Evolutionary conservation across 495 filamentous ascomycete species (phyloP).

Genomic region (Xylaria acuta): DNA sequence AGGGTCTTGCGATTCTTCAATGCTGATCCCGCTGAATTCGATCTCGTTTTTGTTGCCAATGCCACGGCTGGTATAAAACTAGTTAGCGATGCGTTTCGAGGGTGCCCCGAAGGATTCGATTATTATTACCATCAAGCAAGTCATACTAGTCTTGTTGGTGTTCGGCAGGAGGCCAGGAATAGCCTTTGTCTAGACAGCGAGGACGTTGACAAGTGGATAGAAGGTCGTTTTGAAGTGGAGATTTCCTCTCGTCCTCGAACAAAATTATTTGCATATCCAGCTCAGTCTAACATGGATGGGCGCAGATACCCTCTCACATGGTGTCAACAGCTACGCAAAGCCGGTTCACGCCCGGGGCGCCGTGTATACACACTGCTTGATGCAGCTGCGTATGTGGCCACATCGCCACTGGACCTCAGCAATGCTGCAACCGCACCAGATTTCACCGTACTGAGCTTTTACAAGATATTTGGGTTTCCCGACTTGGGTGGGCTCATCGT

Average conservation of each 20-base stretch:
- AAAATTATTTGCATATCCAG: conserved; percentile 81
- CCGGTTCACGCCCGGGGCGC: conserved; percentile 6
- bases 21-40: conserved; percentile 82
- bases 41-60: conserved; percentile 91
- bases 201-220: conserved; percentile 74
- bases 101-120: conserved; percentile 69
- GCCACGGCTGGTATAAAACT: conserved; percentile 91
- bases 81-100: conserved; percentile 75
- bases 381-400: conserved; percentile 83
- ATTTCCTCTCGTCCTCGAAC: conserved; percentile 28
- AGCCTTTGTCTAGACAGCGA: conserved; percentile 72
- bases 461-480: conserved; percentile 97
- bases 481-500: conserved; percentile 90
- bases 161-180: conserved; percentile 71
- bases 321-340: conserved; percentile 61
- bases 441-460: conserved; percentile 89
- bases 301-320: conserved; percentile 74
- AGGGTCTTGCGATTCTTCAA: conserved; percentile 80
- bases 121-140: conserved; percentile 85
- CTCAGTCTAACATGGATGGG: conserved; percentile 95
- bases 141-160: conserved; percentile 88
- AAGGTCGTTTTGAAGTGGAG: conserved; percentile 27
- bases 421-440: conserved; percentile 70
- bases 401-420: conserved; percentile 75
- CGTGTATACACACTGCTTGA: conserved; percentile 80